Evolutionary conservation across 2,329 filamentous ascomycete species (phyloP), one percentile per base, ranked within the genome.

Genomic region (Diaporthe australafricana): DNA sequence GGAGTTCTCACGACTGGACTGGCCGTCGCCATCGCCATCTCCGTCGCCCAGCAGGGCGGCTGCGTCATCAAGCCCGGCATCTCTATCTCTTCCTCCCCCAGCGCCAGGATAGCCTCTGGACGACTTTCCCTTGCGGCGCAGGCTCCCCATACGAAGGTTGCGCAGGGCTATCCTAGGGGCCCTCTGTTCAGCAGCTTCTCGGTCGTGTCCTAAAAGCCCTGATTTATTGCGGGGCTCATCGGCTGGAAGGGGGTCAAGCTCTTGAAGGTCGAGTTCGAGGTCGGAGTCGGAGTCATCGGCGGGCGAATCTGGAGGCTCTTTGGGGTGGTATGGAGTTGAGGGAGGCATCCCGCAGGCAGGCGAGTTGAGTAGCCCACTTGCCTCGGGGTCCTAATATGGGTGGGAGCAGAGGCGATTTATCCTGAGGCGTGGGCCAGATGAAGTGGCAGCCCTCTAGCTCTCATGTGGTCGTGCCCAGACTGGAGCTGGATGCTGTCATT

Each of bases 231-330:
- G 75, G 71, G 70, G 76, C 56, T 80, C 79, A 74, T 79, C 79
- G 60, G 74, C 76, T 25, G 80, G 80, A 71, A 79, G 79, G 70
- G 93, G 93, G 79, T 95, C 93, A 76, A 96, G 90, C 85, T 96
- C 94, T 78, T 94, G 88, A 76, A 94, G 87, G 77, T 95, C 92
- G 78, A 96, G 86, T 74, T 94, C 92, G 76, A 92, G 89, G 80
- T 96, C 93, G 74, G 92, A 94, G 80, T 95, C 93, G 79, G 91
- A 93, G 79, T 95, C 92, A 82, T 91, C 86, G 77, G 85, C 82
- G 73, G 87, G 87, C 73, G 88, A 90, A 82, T 92, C 90, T 82
- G 91, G 91, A 78, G 89, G 88, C 80, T 91, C 88, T 78, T 88
- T 84, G 77, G 84, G 82, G 78, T 84, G 85, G 80, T 87, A 85